phyloP scores from a whole-genome alignment of 2,329 filamentous ascomycete genomes.

The Aspergillus flavus region DNA sequence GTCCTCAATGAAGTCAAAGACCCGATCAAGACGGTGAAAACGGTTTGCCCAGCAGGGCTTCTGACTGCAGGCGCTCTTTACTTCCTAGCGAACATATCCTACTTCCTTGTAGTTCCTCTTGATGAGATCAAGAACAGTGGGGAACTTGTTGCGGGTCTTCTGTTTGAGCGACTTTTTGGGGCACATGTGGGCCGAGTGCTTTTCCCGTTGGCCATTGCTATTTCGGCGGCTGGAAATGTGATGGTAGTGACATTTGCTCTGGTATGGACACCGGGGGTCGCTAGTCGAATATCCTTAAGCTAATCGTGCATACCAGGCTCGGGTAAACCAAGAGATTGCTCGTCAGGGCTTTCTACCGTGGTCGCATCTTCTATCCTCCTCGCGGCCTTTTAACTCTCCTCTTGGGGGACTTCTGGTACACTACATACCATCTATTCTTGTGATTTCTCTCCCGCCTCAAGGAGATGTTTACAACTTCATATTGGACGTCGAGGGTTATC shows the following conservation, averaged over 20 bases:
- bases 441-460: conserved; percentile 67
- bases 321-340: conserved; percentile 73
- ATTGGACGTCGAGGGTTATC: conserved; percentile 70
- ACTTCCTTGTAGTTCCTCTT: conserved; percentile 66
- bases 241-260: conserved; percentile 67
- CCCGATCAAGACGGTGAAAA: conserved; percentile 66
- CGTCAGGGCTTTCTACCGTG: conserved; percentile 71
- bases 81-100: conserved; percentile 66
- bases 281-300: not conserved
- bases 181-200: conserved; percentile 58
- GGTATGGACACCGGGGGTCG: conserved; percentile 47
- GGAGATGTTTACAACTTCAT: conserved; percentile 72
- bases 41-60: conserved; percentile 63
- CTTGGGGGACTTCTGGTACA: conserved; percentile 69
- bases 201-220: conserved; percentile 65
- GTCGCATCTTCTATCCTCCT: conserved; percentile 62
- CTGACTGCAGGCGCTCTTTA: conserved; percentile 66
- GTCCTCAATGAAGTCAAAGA: conserved; percentile 72
- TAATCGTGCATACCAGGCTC: conserved; percentile 51
- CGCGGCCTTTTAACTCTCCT: conserved; percentile 67
- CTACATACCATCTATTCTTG: conserved; percentile 67
- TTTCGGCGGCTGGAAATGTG: conserved; percentile 71
- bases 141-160: conserved; percentile 68
- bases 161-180: conserved; percentile 68
- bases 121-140: conserved; percentile 68